Conservation (phyloP, 1,139 yeast species). For the Hemisphaericaspora xylofermentans region DNA sequence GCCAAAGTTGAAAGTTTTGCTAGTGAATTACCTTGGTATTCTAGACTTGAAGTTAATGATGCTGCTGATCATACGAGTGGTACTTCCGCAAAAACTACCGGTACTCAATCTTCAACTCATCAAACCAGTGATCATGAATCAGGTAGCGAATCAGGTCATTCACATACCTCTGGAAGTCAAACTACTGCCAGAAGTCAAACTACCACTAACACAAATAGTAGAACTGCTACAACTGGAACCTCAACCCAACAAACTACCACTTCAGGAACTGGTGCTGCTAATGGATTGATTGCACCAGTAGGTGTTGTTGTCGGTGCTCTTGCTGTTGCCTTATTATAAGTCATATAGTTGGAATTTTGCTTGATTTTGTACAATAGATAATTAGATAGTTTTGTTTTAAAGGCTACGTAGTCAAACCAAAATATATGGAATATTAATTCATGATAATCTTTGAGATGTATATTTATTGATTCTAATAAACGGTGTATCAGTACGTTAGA, state of each 20-base stretch:
- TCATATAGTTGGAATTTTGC: neutral
- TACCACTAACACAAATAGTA: slow-evolving; percentile 7
- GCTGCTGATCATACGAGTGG: neutral
- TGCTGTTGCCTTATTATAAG: slow-evolving; percentile 29
- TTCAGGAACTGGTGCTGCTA: slow-evolving; percentile 14
- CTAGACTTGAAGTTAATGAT: slow-evolving; percentile 21
- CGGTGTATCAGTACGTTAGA: too few relatives aligned
- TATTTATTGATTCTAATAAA: too few relatives aligned
- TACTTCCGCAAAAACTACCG: neutral
- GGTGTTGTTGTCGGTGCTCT: slow-evolving; percentile 38
- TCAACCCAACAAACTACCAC: slow-evolving; percentile 7
- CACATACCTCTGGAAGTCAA: slow-evolving; percentile 7
- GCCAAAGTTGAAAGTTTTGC: slow-evolving; percentile 33
- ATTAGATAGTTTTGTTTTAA: neutral
- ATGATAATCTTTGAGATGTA: neutral
- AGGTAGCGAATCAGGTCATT: slow-evolving; percentile 1
- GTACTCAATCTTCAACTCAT: slow-evolving; percentile 11
- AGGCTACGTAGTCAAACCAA: too few relatives aligned
- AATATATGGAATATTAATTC: too few relatives aligned
- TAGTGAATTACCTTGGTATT: slow-evolving; percentile 44
- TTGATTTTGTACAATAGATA: neutral
- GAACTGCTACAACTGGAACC: slow-evolving; percentile 8
- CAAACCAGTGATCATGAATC: neutral
- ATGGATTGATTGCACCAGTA: slow-evolving; percentile 25
- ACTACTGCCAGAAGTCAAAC: slow-evolving; percentile 6